Percentiles rank a stretch among this genome's conserved stretches.
These are phyloP conservation scores for Panicum virgatum DNA, from an alignment of 202 grass and related monocot genomes.

Conservation along the genomic window DNA sequence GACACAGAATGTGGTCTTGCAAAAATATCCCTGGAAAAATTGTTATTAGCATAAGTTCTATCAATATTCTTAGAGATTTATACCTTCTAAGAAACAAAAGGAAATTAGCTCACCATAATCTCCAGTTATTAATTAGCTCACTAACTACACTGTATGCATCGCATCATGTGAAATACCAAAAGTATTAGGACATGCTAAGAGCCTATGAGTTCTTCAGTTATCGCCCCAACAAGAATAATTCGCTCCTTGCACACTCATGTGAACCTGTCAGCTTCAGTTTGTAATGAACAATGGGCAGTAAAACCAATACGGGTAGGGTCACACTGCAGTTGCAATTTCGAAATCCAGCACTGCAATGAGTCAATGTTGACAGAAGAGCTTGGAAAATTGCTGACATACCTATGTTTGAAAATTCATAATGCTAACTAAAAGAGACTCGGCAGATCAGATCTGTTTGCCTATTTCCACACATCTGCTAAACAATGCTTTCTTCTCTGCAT, in stretches of 20 bases:
- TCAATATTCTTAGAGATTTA: background rate
- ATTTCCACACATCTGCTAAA: conserved; percentile 4
- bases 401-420: background rate
- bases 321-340: background rate
- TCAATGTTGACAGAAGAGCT: conserved; percentile 13
- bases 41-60: background rate
- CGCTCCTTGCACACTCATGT: background rate
- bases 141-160: background rate
- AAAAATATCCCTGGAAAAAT: background rate
- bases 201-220: background rate
- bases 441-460: conserved; percentile 32
- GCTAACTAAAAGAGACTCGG: background rate
- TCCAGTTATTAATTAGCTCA: background rate
- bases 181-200: conserved; percentile 19
- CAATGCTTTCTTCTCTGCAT: background rate
- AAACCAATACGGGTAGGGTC: background rate
- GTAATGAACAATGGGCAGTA: conserved; percentile 10
- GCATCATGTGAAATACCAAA: background rate
- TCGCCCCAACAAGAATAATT: background rate
- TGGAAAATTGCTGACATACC: background rate
- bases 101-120: background rate
- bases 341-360: conserved; percentile 2
- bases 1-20: background rate
- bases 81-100: background rate
- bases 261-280: conserved; percentile 1